Evolutionary conservation across 805 yeast genomes (phyloP).

Genomic region (Pichia cephalocereana): DNA sequence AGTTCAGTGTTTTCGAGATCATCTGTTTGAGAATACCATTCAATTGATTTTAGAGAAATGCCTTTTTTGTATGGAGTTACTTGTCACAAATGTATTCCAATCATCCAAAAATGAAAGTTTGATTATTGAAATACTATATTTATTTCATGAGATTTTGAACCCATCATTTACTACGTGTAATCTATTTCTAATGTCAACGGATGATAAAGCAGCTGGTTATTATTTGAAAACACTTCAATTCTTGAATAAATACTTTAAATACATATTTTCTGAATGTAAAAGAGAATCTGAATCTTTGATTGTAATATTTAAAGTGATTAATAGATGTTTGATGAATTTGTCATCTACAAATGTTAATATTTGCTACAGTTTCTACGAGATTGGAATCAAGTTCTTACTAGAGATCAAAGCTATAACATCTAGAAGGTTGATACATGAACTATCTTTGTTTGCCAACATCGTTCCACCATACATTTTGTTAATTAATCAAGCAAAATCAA

Average conservation of each 20-base stretch:
- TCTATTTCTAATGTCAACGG: neutral
- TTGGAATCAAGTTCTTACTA: slow-evolving; percentile 31
- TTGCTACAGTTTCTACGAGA: slow-evolving; percentile 29
- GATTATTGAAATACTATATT: slow-evolving; percentile 13
- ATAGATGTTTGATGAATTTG: slow-evolving; percentile 34
- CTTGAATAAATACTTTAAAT: slow-evolving; percentile 9
- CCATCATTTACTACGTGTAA: slow-evolving; percentile 12
- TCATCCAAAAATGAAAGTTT: slow-evolving; percentile 15
- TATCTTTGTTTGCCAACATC: slow-evolving; percentile 37
- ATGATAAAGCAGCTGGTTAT: slow-evolving; percentile 1
- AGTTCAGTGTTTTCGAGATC: slow-evolving; percentile 20
- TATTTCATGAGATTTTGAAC: slow-evolving; percentile 13
- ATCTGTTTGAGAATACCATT: slow-evolving; percentile 14
- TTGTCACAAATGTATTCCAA: slow-evolving; percentile 4
- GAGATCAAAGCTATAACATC: slow-evolving; percentile 32
- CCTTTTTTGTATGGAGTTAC: slow-evolving; percentile 11
- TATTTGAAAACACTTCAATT: slow-evolving; percentile 12
- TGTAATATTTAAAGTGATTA: slow-evolving; percentile 34
- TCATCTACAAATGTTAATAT: slow-evolving; percentile 32
- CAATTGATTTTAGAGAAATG: slow-evolving; percentile 9
- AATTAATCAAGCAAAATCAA: too few relatives aligned
- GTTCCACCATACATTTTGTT: slow-evolving; percentile 29
- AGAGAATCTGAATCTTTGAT: slow-evolving; percentile 21
- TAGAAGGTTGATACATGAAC: slow-evolving; percentile 34
- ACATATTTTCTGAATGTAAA: slow-evolving; percentile 11